A percentile compares a stretch with the other conserved stretches of the same genome.
Conservation (phyloP, 257 asterid genomes). For the Ilex aquifolium region DNA sequence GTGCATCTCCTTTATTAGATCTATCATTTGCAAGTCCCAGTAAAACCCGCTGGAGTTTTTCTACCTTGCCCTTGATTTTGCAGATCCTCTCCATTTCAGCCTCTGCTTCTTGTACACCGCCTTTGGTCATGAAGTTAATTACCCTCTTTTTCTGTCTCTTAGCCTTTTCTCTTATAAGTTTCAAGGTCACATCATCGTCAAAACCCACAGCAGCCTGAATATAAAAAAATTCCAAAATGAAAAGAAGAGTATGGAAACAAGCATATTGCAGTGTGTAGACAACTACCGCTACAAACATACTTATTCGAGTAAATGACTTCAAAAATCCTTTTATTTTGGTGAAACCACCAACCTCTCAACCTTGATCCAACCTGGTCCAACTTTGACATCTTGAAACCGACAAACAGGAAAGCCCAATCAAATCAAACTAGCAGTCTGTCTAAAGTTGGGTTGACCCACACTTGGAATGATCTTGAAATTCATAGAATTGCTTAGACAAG, state of each 20-base stretch:
- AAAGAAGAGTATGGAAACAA: not conserved
- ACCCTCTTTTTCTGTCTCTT: slow-evolving; percentile 48
- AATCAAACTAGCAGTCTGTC: too few relatives aligned
- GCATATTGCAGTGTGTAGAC: slow-evolving; percentile 1
- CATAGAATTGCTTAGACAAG: too few relatives aligned
- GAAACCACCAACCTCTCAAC: too few relatives aligned
- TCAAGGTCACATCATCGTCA: slow-evolving; percentile 74
- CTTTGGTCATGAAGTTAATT: slow-evolving; percentile 26
- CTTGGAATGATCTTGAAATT: too few relatives aligned
- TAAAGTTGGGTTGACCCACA: too few relatives aligned
- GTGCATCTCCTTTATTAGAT: slow-evolving; percentile 23
- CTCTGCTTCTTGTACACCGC: slow-evolving; percentile 38
- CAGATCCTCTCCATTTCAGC: slow-evolving; percentile 74
- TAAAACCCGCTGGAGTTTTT: slow-evolving; percentile 43
- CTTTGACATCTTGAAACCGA: too few relatives aligned
- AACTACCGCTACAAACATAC: too few relatives aligned
- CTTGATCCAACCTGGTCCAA: too few relatives aligned
- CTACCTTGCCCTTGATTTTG: slow-evolving; percentile 57
- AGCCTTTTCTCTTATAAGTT: slow-evolving; percentile 58
- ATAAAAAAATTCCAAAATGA: slow-evolving; percentile 3
- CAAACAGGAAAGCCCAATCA: too few relatives aligned
- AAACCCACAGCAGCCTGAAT: slow-evolving; percentile 44
- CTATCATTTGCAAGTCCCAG: slow-evolving; percentile 35
- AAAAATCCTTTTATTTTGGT: too few relatives aligned
- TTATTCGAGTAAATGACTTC: too few relatives aligned